Evolutionary conservation across 2,329 filamentous ascomycete species (phyloP).

Genomic region (Tolypocladium endophyticum): DNA sequence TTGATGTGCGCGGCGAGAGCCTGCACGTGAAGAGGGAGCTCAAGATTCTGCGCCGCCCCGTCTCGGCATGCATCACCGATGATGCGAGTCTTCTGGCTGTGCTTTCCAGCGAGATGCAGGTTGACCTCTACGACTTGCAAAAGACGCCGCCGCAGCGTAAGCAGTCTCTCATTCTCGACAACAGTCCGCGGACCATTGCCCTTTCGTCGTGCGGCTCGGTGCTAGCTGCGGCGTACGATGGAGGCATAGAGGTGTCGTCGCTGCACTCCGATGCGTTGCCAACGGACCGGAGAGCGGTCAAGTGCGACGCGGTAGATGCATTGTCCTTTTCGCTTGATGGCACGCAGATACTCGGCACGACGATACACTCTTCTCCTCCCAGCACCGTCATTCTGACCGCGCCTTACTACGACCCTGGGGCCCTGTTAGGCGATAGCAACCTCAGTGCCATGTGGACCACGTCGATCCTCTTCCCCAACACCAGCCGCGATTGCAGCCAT

Average conservation of each 20-base stretch:
- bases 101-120: conserved; percentile 69
- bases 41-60: conserved; percentile 66
- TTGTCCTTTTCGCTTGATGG: conserved; percentile 69
- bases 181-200: conserved; percentile 67
- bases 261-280: conserved; percentile 52
- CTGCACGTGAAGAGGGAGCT: conserved; percentile 64
- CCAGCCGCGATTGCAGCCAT: conserved; percentile 69
- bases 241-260: conserved; percentile 80
- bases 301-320: conserved; percentile 65
- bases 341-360: conserved; percentile 68
- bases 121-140: conserved; percentile 72
- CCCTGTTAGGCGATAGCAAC: conserved; percentile 53
- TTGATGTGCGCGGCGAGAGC: conserved; percentile 53
- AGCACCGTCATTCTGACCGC: conserved; percentile 69
- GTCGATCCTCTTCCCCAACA: conserved; percentile 74
- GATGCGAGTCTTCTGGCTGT: conserved; percentile 69
- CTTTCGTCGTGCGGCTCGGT: conserved; percentile 75
- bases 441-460: conserved; percentile 75
- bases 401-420: conserved; percentile 67
- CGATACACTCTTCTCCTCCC: conserved; percentile 50
- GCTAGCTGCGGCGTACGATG: conserved; percentile 74
- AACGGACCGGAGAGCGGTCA: conserved; percentile 64
- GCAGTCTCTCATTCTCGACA: conserved; percentile 68
- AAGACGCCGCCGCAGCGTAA: conserved; percentile 55
- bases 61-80: conserved; percentile 69